phyloP scores from a whole-genome alignment of 345 rosid species.

The Anastatica hierochuntica region DNA sequence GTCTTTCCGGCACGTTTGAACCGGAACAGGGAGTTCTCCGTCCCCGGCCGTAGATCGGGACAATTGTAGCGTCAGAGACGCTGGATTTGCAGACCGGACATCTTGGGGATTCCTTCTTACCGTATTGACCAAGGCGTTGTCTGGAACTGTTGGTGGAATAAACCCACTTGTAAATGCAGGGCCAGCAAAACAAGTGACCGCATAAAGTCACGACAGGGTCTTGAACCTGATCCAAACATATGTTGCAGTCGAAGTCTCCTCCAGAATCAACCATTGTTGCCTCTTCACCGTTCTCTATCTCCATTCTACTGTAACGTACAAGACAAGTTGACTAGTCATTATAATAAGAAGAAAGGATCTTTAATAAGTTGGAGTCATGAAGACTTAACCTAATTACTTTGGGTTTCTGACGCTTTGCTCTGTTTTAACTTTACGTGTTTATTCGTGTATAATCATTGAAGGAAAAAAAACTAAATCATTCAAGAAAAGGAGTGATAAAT shows the following conservation, averaged over 20 bases:
- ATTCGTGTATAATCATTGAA: no score
- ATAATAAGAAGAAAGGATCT: neutral
- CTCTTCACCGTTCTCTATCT: conserved; percentile 8
- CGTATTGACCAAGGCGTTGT: conserved; percentile 12
- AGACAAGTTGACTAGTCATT: conserved; percentile 5
- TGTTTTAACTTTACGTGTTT: conserved; percentile 25
- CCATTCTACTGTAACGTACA: conserved; percentile 17
- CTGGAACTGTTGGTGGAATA: conserved; percentile 45
- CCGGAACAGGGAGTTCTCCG: conserved; percentile 23
- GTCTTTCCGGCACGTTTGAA: conserved; percentile 63
- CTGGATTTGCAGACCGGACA: conserved; percentile 93
- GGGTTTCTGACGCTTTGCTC: conserved; percentile 17
- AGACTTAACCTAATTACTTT: conserved; percentile 26
- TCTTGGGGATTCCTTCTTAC: conserved; percentile 12
- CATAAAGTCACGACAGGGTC: conserved; percentile 94
- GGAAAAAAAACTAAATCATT: neutral
- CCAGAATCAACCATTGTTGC: conserved; percentile 7
- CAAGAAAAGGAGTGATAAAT: conserved; percentile 5
- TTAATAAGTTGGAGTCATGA: neutral
- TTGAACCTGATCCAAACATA: conserved; percentile 66
- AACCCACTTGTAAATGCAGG: conserved; percentile 91
- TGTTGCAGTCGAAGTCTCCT: conserved; percentile 84
- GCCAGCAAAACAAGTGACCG: conserved; percentile 98
- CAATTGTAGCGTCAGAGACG: conserved; percentile 66
- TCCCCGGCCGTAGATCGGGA: conserved; percentile 91